A percentile compares a stretch with the other conserved stretches of the same genome.
These are phyloP conservation scores for Colletotrichum eleusines DNA, from an alignment of 2,329 filamentous ascomycete genomes.

Conservation along the genomic window DNA sequence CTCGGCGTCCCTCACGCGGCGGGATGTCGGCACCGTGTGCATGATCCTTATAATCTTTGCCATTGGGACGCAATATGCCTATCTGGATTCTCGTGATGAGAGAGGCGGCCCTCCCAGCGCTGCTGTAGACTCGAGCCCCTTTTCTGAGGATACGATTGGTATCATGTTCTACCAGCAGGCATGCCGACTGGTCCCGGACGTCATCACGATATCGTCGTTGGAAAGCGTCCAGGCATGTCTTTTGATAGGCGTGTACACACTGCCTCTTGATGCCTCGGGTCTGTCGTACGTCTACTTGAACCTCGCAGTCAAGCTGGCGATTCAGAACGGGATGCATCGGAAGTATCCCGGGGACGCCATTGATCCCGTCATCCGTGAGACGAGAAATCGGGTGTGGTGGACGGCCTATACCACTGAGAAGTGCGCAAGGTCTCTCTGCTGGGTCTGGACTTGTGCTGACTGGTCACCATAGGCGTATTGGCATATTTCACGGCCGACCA, in stretches of 20 bases:
- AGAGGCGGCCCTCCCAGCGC: slow-evolving; percentile 33
- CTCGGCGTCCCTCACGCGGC: slow-evolving; percentile 52
- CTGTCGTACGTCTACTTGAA: slow-evolving; percentile 69
- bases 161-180: slow-evolving; percentile 69
- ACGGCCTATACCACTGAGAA: slow-evolving; percentile 68
- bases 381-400: slow-evolving; percentile 69
- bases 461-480: slow-evolving; percentile 58
- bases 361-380: slow-evolving; percentile 62
- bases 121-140: slow-evolving; percentile 43
- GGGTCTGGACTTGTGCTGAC: slow-evolving; percentile 14
- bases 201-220: slow-evolving; percentile 67
- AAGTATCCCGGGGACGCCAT: slow-evolving; percentile 61
- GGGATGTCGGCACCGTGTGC: slow-evolving; percentile 58
- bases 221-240: slow-evolving; percentile 70
- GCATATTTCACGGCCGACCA: slow-evolving; percentile 67
- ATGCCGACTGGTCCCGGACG: slow-evolving; percentile 65
- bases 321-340: slow-evolving; percentile 72
- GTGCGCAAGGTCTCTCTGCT: slow-evolving; percentile 47
- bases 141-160: slow-evolving; percentile 65
- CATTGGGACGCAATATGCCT: slow-evolving; percentile 64
- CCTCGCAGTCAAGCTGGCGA: slow-evolving; percentile 67
- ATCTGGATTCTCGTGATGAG: slow-evolving; percentile 53
- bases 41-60: slow-evolving; percentile 62
- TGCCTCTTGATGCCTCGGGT: slow-evolving; percentile 68
- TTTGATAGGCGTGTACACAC: slow-evolving; percentile 66